Percentiles rank a stretch among this genome's conserved stretches.
phyloP scores from a whole-genome alignment of 805 yeast species.

The Cyberlindnera bimundalis region DNA sequence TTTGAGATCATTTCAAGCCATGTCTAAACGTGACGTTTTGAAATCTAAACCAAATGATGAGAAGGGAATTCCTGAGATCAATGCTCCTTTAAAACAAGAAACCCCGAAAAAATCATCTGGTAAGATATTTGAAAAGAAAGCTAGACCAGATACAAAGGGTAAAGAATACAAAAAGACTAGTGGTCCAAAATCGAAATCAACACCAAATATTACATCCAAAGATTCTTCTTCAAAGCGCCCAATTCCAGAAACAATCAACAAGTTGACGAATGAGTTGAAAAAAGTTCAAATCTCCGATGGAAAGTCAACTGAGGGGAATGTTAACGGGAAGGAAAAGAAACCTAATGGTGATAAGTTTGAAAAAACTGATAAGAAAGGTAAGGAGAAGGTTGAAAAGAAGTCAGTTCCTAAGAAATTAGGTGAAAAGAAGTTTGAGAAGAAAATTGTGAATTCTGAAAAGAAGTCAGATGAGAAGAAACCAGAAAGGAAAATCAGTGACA shows the following conservation, averaged over 20 bases:
- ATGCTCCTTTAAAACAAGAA: neutral
- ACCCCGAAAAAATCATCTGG: neutral
- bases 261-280: neutral
- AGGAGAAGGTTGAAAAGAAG: neutral
- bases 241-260: neutral
- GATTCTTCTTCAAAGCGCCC: neutral
- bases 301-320: neutral
- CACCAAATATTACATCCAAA: neutral
- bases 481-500: neutral
- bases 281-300: conserved; percentile 1
- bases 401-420: neutral
- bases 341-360: neutral
- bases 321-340: neutral
- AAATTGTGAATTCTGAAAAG: neutral
- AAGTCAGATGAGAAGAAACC: neutral
- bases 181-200: neutral
- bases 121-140: conserved; percentile 1
- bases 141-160: too few relatives aligned
- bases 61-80: conserved; percentile 4
- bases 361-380: neutral
- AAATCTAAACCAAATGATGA: conserved; percentile 24
- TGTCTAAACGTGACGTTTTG: conserved; percentile 24
- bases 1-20: conserved; percentile 37
- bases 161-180: neutral
- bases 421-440: neutral